phyloP scores from a whole-genome alignment of 192 early-diverging fungal species.

The Linderina pennispora region DNA sequence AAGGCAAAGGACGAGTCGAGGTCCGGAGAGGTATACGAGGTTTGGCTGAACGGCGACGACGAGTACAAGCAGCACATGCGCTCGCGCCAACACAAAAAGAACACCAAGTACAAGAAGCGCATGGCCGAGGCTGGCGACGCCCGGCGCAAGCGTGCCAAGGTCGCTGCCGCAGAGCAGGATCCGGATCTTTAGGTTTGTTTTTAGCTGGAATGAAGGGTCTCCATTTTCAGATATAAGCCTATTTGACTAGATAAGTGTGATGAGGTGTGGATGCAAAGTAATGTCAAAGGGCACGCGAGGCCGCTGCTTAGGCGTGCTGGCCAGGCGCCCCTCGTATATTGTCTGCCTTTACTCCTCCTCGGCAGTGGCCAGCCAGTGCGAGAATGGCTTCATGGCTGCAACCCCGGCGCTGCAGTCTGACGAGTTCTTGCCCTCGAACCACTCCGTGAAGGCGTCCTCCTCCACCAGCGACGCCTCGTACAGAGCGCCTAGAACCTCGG shows the following conservation, averaged over 20 bases:
- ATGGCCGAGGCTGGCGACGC: constrained; percentile 4
- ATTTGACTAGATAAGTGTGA: no score
- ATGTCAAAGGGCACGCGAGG: no score
- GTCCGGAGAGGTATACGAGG: constrained; percentile 33
- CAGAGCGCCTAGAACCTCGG: constrained; percentile 58
- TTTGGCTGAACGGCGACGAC: constrained; percentile 62
- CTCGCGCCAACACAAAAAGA: constrained; percentile 60
- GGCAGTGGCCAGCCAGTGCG: constrained; percentile 73
- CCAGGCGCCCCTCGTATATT: no score
- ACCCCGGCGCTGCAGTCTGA: constrained; percentile 32
- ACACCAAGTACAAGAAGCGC: constrained; percentile 27
- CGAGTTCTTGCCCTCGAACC: constrained; percentile 49
- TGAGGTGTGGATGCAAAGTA: no score
- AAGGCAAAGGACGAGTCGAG: constrained; percentile 27
- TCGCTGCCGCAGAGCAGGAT: no score
- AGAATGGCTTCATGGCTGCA: constrained; percentile 63
- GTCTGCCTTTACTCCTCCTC: constrained; percentile 63
- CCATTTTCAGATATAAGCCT: no score
- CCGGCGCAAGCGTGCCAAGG: no score
- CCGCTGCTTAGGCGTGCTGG: no score
- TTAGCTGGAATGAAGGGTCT: no score
- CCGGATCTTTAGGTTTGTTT: no score
- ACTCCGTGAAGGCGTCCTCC: constrained; percentile 68
- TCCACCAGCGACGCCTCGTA: constrained; percentile 75
- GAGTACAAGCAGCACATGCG: constrained; percentile 72